Evolutionary conservation across 352 stramenopile species (phyloP).

Genomic region (Phytopythium oedochilum): DNA sequence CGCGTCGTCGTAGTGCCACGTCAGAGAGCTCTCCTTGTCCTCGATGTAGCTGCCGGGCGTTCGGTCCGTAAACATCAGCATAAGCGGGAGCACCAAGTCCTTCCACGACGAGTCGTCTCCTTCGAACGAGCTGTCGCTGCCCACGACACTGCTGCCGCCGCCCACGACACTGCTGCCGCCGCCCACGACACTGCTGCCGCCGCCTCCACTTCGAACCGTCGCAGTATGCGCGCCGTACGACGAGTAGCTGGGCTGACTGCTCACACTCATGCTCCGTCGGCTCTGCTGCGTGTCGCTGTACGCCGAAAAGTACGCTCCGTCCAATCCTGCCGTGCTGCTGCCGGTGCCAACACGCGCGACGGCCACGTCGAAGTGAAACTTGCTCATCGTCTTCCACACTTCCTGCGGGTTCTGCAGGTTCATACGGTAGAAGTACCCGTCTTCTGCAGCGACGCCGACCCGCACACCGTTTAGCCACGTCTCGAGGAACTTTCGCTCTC

Average conservation of each 20-base stretch:
- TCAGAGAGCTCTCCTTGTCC: conserved; percentile 83
- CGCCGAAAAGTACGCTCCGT: conserved; percentile 24
- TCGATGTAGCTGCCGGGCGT: conserved; percentile 81
- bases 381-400: conserved; percentile 82
- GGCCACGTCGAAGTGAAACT: conserved; percentile 72
- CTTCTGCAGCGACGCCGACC: conserved; percentile 68
- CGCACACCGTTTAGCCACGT: conserved; percentile 79
- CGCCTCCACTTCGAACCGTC: conserved; percentile 5
- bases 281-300: conserved; percentile 30
- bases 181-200: conserved; percentile 8
- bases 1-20: conserved; percentile 85
- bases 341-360: conserved; percentile 23
- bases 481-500: conserved; percentile 87
- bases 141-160: conserved; percentile 16
- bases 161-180: conserved; percentile 15
- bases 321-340: conserved; percentile 17
- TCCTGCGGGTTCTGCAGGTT: conserved; percentile 65
- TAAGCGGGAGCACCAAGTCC: conserved; percentile 68
- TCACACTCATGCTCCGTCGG: conserved; percentile 36
- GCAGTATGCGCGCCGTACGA: conserved; percentile 20
- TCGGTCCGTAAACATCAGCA: conserved; percentile 72
- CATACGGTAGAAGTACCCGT: conserved; percentile 81
- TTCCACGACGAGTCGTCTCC: conserved; percentile 74
- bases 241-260: conserved; percentile 34
- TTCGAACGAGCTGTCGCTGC: conserved; percentile 44